A percentile compares a stretch with the other conserved stretches of the same genome.
phyloP scores from a whole-genome alignment of 495 filamentous ascomycete species.

The Cladorrhinum samala region DNA sequence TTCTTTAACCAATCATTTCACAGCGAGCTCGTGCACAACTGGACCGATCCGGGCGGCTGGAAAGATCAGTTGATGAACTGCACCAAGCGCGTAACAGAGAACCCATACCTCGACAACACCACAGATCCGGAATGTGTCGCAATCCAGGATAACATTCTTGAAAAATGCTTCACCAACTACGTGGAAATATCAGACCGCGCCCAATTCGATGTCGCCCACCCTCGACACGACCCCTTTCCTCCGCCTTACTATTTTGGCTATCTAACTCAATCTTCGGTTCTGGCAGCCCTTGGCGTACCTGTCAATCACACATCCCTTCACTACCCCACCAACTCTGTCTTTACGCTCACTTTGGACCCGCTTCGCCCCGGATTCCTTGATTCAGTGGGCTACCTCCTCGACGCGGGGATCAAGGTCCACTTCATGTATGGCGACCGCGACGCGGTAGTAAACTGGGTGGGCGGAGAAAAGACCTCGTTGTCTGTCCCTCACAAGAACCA shows the following conservation, averaged over 20 bases:
- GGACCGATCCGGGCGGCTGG: slow-evolving; percentile 39
- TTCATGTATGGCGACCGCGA: slow-evolving; percentile 58
- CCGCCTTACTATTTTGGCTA: not conserved
- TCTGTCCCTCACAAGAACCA: slow-evolving; percentile 31
- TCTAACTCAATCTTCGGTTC: not conserved
- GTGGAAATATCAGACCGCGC: not conserved
- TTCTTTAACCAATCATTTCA: slow-evolving; percentile 45
- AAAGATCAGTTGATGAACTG: slow-evolving; percentile 43
- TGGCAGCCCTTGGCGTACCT: slow-evolving; percentile 30
- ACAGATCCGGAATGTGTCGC: not conserved
- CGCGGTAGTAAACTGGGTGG: slow-evolving; percentile 45
- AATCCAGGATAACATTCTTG: not conserved
- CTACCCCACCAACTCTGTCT: slow-evolving; percentile 45
- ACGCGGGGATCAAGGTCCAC: slow-evolving; percentile 54
- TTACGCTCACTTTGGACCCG: slow-evolving; percentile 48
- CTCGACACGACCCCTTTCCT: not conserved
- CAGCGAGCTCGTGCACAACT: slow-evolving; percentile 25
- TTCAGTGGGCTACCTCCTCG: slow-evolving; percentile 45
- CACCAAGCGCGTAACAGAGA: slow-evolving; percentile 31
- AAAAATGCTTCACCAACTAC: not conserved
- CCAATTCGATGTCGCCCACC: not conserved
- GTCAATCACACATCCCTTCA: slow-evolving; percentile 57
- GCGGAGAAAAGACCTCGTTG: slow-evolving; percentile 55
- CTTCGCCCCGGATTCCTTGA: slow-evolving; percentile 37
- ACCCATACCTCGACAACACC: slow-evolving; percentile 25